Evolutionary conservation across 371 early-diverging fungal genomes (phyloP).

Genomic region (Saksenaea oblongispora): DNA sequence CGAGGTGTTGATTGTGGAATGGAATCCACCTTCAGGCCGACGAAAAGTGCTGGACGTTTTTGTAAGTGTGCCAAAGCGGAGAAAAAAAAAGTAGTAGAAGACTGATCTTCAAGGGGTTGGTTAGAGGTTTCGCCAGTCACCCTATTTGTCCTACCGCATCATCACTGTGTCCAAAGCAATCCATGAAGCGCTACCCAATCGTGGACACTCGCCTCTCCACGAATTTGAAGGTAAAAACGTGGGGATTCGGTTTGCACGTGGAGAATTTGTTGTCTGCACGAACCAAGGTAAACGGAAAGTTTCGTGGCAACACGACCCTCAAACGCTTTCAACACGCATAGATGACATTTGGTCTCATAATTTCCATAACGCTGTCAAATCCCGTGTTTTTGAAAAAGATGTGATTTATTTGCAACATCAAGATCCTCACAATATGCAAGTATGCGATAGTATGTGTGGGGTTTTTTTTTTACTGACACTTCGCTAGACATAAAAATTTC

Average conservation of each 20-base stretch:
- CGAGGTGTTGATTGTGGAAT: constrained; percentile 46
- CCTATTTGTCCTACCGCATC: constrained; percentile 41
- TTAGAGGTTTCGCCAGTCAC: constrained; percentile 45
- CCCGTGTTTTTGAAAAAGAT: constrained; percentile 35
- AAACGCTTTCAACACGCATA: background rate
- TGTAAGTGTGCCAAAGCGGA: constrained; percentile 24
- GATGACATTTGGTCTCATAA: constrained; percentile 54
- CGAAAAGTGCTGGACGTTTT: constrained; percentile 39
- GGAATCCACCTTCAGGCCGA: constrained; percentile 42
- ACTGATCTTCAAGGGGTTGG: too few species aligned
- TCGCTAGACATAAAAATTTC: constrained; percentile 32
- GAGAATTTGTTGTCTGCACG: constrained; percentile 45
- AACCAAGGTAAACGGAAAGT: constrained; percentile 56
- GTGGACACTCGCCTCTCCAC: constrained; percentile 41
- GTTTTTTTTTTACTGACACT: background rate
- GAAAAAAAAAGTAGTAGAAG: too few species aligned
- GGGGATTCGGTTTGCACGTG: constrained; percentile 49
- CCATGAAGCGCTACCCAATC: constrained; percentile 36
- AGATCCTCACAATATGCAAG: constrained; percentile 44
- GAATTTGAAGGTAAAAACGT: constrained; percentile 53
- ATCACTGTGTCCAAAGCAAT: constrained; percentile 39
- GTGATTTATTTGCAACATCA: constrained; percentile 44
- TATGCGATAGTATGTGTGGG: background rate
- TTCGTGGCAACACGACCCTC: too few species aligned
- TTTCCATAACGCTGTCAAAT: constrained; percentile 47